These are phyloP conservation scores for Plectranthus barbatus DNA, from an alignment of 257 asterid genomes.

Conservation along the genomic window DNA sequence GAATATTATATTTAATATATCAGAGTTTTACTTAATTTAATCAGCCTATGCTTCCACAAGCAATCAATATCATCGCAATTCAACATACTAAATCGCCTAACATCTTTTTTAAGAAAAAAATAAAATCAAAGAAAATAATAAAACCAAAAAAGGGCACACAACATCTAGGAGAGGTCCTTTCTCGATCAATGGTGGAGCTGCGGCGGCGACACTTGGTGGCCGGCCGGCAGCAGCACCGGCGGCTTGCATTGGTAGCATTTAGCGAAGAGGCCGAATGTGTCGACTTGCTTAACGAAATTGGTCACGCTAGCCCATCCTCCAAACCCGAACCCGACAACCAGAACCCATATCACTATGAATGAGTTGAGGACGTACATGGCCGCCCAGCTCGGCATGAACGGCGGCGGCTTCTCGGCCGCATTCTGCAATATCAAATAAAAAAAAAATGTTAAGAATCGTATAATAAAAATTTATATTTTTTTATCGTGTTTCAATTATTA, in stretches of 20 bases:
- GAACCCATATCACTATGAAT: conserved; percentile 63
- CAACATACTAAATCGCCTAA: conserved; percentile 44
- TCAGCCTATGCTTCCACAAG: conserved; percentile 33
- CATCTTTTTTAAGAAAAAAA: background rate
- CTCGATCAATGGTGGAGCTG: conserved; percentile 38
- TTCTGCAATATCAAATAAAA: conserved; percentile 35
- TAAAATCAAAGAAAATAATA: background rate
- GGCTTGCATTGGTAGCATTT: conserved; percentile 92
- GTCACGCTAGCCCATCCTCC: conserved; percentile 98
- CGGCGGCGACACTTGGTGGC: conserved; percentile 23
- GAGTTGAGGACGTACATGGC: conserved; percentile 65
- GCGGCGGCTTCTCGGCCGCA: conserved; percentile 93
- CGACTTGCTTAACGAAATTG: conserved; percentile 65
- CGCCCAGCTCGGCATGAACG: conserved; percentile 77
- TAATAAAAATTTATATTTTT: background rate
- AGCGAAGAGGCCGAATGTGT: conserved; percentile 91
- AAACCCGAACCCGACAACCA: conserved; percentile 84
- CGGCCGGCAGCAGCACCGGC: conserved; percentile 21
- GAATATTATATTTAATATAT: too few species aligned
- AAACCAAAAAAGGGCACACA: conserved; percentile 24
- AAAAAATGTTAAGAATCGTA: background rate
- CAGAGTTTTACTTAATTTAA: conserved; percentile 17
- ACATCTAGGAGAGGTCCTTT: conserved; percentile 18
- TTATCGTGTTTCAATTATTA: background rate
- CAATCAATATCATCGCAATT: conserved; percentile 44